Evolutionary conservation across 441 rosid species (phyloP).

Genomic region (Aquilaria agallochum): DNA sequence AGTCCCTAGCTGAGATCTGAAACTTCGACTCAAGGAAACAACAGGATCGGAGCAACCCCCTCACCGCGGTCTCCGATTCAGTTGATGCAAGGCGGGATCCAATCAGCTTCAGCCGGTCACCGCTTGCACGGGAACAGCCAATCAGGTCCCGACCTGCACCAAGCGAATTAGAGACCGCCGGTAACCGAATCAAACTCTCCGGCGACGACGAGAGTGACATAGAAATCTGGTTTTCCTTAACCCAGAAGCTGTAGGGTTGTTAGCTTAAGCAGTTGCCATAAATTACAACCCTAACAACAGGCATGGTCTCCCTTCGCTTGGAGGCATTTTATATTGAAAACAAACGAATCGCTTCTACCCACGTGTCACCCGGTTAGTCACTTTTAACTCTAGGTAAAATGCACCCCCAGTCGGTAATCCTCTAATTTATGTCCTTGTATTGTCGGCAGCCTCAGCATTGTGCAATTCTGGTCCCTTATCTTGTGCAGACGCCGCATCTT

Average conservation of each 20-base stretch:
- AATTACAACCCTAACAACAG: constrained; percentile 18
- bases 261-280: neutral
- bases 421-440: too few relatives aligned
- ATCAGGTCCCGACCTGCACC: constrained; percentile 99
- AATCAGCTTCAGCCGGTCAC: constrained; percentile 38
- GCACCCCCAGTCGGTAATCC: too few relatives aligned
- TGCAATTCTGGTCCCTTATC: too few relatives aligned
- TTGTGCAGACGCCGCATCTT: too few relatives aligned
- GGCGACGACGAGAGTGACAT: too few relatives aligned
- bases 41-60: constrained; percentile 22
- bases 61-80: constrained; percentile 98
- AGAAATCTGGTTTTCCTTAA: too few relatives aligned
- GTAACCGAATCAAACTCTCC: constrained; percentile 28
- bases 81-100: constrained; percentile 99
- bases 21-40: neutral
- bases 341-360: constrained; percentile 26
- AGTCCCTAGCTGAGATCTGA: constrained; percentile 40
- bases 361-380: constrained; percentile 16
- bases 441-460: too few relatives aligned
- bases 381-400: too few relatives aligned
- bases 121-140: constrained; percentile 15
- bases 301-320: neutral
- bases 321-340: constrained; percentile 29
- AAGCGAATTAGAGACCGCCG: constrained; percentile 98
- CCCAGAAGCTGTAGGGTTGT: too few relatives aligned